A percentile compares a stretch with the other conserved stretches of the same genome.
These are phyloP conservation scores for Tranzscheliella williamsii DNA, from an alignment of 1,284 basidiomycete species.

Conservation along the genomic window DNA sequence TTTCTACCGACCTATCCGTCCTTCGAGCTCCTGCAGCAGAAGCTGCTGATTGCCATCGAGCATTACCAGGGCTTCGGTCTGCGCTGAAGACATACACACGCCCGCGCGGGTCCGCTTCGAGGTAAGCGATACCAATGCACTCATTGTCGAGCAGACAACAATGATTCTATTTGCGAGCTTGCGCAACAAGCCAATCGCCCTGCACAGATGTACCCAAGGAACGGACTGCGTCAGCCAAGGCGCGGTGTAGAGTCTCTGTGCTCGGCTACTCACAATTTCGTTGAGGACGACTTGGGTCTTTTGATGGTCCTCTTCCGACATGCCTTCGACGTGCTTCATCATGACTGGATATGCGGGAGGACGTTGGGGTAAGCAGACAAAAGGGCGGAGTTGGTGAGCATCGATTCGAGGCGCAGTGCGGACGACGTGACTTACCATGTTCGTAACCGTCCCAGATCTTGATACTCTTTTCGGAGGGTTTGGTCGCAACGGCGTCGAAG, in stretches of 20 bases:
- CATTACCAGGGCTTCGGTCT: constrained; percentile 48
- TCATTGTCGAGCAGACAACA: too few relatives aligned
- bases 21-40: constrained; percentile 10
- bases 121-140: too few relatives aligned
- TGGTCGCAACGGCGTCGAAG: constrained; percentile 60
- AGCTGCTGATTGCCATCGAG: constrained; percentile 37
- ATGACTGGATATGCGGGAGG: constrained; percentile 38
- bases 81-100: too few relatives aligned
- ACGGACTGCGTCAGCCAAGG: too few relatives aligned
- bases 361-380: neutral
- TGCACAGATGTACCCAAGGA: too few relatives aligned
- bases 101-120: too few relatives aligned
- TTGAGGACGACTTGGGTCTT: constrained; percentile 42
- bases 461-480: constrained; percentile 62
- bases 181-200: constrained; percentile 29
- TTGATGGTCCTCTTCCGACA: constrained; percentile 38
- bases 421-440: constrained; percentile 54
- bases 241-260: too few relatives aligned
- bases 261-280: constrained; percentile 37
- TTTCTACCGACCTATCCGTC: constrained; percentile 38
- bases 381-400: neutral
- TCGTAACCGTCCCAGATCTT: constrained; percentile 65
- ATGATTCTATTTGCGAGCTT: constrained; percentile 29
- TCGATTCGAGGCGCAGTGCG: neutral
- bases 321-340: constrained; percentile 60